These are phyloP conservation scores for Exutisphaerella laricina DNA, from an alignment of 2,329 filamentous ascomycete genomes.

Conservation along the genomic window DNA sequence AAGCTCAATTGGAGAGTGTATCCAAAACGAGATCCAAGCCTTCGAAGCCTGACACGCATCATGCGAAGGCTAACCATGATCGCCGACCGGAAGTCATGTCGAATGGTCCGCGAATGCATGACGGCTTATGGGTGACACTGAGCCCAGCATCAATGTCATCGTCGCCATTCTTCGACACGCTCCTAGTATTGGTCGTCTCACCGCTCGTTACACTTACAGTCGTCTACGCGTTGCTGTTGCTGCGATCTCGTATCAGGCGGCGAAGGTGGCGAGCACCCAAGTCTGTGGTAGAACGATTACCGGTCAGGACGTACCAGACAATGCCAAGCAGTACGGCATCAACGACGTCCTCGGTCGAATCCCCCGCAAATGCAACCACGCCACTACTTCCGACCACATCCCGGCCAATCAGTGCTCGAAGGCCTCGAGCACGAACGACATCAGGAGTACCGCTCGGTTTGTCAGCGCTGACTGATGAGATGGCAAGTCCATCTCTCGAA, in stretches of 20 bases:
- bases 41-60: constrained; percentile 11
- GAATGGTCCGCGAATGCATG: constrained; percentile 41
- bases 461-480: constrained; percentile 26
- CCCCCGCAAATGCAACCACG: constrained; percentile 52
- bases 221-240: constrained; percentile 80
- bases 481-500: constrained; percentile 28
- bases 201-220: constrained; percentile 87
- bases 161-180: constrained; percentile 90
- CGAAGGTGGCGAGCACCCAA: constrained; percentile 96
- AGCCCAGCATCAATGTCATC: constrained; percentile 82
- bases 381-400: constrained; percentile 61
- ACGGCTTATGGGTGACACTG: constrained; percentile 94
- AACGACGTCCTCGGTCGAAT: constrained; percentile 25
- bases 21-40: constrained; percentile 11
- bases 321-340: constrained; percentile 57
- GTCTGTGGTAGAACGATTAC: constrained; percentile 88
- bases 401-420: constrained; percentile 30
- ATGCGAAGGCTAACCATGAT: constrained; percentile 8
- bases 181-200: constrained; percentile 93
- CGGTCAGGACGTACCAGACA: constrained; percentile 90
- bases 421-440: constrained; percentile 61
- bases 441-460: constrained; percentile 49
- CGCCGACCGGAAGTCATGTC: constrained; percentile 7
- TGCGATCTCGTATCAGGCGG: constrained; percentile 81
- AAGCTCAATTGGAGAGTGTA: constrained; percentile 8